Conservation (phyloP, 768 basidiomycete species). For the Clavulina sp. region DNA sequence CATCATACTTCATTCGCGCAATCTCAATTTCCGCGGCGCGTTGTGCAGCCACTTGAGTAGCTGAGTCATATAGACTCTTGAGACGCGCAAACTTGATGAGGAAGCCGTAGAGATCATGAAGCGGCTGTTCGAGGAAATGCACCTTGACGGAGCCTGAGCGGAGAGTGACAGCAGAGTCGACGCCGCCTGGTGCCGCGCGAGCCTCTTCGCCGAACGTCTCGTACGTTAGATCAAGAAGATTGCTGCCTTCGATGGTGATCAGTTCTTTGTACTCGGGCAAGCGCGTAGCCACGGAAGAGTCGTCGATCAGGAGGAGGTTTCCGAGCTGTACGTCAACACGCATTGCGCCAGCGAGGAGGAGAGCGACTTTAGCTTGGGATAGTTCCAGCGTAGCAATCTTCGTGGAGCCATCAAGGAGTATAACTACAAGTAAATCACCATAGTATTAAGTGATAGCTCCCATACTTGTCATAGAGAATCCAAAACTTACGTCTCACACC, state of each 20-base stretch:
- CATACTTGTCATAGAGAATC: background rate
- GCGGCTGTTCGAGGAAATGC: constrained; percentile 76
- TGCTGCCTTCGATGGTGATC: constrained; percentile 82
- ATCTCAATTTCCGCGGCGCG: constrained; percentile 86
- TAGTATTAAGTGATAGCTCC: background rate
- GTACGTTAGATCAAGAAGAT: constrained; percentile 87
- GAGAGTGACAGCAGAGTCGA: constrained; percentile 69
- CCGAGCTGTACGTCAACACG: constrained; percentile 68
- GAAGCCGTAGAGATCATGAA: constrained; percentile 77
- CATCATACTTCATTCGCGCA: constrained; percentile 80
- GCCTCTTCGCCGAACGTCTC: constrained; percentile 52
- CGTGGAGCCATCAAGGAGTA: constrained; percentile 51
- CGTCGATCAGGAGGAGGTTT: constrained; percentile 64
- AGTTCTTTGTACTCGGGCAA: constrained; percentile 63
- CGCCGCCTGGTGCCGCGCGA: constrained; percentile 39
- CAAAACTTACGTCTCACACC: constrained; percentile 51
- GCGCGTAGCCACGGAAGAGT: constrained; percentile 34
- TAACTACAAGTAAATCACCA: constrained; percentile 31
- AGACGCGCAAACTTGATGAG: constrained; percentile 70
- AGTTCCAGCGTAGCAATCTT: constrained; percentile 73
- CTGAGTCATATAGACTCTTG: constrained; percentile 88
- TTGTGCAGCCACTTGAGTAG: constrained; percentile 83
- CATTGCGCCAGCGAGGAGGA: constrained; percentile 57
- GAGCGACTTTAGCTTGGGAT: constrained; percentile 73
- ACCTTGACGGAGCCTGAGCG: constrained; percentile 80